phyloP scores from a whole-genome alignment of 2,329 filamentous ascomycete genomes.

The Diatrype stigma region DNA sequence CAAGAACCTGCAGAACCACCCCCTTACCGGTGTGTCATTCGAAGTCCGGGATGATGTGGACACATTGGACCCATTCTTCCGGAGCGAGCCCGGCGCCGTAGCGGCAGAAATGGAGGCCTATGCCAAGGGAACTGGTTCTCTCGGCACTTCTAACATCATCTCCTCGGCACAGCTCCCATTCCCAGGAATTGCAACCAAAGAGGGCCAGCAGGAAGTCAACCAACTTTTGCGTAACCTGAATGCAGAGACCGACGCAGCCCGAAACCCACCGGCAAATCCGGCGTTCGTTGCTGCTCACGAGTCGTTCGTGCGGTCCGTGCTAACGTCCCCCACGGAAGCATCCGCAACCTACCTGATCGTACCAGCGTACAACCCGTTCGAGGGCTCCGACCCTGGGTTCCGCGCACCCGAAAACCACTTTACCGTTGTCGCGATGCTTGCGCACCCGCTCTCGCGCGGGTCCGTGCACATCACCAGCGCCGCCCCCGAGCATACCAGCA shows the following conservation, averaged over 20 bases:
- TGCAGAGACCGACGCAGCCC: background rate
- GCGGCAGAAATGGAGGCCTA: background rate
- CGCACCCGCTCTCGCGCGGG: background rate
- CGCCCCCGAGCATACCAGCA: background rate
- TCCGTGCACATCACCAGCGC: background rate
- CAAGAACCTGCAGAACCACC: slow-evolving; percentile 46
- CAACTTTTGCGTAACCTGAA: background rate
- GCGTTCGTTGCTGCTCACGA: background rate
- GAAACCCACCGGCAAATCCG: background rate
- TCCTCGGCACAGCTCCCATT: background rate
- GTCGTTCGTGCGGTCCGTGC: background rate
- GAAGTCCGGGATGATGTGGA: background rate
- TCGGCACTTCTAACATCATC: background rate
- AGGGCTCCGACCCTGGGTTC: background rate
- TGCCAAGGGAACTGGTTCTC: background rate
- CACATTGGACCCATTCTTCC: background rate
- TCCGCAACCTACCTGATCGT: background rate
- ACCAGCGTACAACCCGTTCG: background rate
- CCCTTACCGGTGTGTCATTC: background rate
- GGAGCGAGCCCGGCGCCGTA: background rate
- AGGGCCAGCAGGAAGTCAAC: background rate
- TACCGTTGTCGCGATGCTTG: background rate
- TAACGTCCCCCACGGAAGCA: background rate
- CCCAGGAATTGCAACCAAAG: background rate
- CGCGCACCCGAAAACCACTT: background rate